Conservation (phyloP, 148 eudicot species). For the Beta vulgaris region DNA sequence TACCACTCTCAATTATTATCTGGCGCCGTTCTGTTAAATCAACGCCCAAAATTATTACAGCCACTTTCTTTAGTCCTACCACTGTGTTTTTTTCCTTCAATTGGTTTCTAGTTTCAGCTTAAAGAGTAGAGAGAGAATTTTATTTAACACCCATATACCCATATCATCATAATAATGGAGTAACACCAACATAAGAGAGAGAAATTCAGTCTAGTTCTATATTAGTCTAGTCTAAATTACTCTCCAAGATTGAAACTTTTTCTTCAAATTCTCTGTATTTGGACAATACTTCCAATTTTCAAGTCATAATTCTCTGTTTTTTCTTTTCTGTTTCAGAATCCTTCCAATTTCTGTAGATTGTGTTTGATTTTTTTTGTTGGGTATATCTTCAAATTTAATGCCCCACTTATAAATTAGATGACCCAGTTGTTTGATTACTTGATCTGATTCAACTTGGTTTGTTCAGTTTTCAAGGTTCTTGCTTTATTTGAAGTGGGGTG, state of each 20-base stretch:
- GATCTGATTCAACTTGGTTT: constrained; percentile 26
- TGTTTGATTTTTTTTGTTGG: constrained; percentile 8
- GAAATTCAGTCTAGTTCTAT: background rate
- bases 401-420: constrained; percentile 23
- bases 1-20: constrained; percentile 13
- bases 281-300: constrained; percentile 6
- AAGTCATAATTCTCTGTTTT: background rate
- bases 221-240: background rate
- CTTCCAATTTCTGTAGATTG: background rate
- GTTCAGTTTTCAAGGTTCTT: constrained; percentile 7
- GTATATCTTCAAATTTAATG: constrained; percentile 7
- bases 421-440: constrained; percentile 29
- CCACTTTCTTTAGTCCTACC: constrained; percentile 3
- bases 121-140: too few species aligned
- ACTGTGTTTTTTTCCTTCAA: constrained; percentile 1
- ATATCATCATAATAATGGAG: background rate
- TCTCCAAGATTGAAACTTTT: constrained; percentile 9
- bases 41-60: constrained; percentile 30
- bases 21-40: constrained; percentile 36
- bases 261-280: constrained; percentile 18
- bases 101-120: too few species aligned
- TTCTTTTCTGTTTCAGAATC: background rate
- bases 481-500: constrained; percentile 10
- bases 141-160: background rate
- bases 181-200: background rate